Percentiles rank a stretch among this genome's conserved stretches.
Conservation (phyloP, 768 basidiomycete species). For the Termitomyces sp. region DNA sequence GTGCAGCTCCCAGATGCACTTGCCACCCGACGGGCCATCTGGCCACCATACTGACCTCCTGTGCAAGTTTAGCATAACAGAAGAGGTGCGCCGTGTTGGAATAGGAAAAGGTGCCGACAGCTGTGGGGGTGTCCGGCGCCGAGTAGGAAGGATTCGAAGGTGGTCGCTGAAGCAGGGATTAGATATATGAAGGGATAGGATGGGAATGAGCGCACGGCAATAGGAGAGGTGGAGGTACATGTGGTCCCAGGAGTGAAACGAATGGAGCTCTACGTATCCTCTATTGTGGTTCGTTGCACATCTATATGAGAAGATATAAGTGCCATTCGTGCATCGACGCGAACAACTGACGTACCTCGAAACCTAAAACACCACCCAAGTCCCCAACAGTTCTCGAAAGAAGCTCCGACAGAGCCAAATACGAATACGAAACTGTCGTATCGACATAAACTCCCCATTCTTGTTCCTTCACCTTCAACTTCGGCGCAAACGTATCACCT, state of each 20-base stretch:
- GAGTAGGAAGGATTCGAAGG: too few relatives aligned
- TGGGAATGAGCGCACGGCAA: slow-evolving; percentile 50
- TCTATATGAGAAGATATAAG: slow-evolving; percentile 37
- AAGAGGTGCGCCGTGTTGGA: slow-evolving; percentile 67
- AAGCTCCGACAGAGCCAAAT: slow-evolving; percentile 70
- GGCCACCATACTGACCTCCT: too few relatives aligned
- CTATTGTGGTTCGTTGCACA: slow-evolving; percentile 95
- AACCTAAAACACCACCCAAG: slow-evolving; percentile 79
- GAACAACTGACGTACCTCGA: slow-evolving; percentile 64
- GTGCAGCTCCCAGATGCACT: too few relatives aligned
- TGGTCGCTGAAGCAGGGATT: too few relatives aligned
- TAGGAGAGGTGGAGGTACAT: slow-evolving; percentile 87
- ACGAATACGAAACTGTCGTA: slow-evolving; percentile 75
- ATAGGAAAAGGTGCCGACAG: slow-evolving; percentile 84
- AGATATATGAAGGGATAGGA: not conserved
- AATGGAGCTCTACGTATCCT: slow-evolving; percentile 83
- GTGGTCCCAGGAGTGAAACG: slow-evolving; percentile 85
- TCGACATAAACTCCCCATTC: slow-evolving; percentile 48
- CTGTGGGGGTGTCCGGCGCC: slow-evolving; percentile 80
- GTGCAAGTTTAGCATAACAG: too few relatives aligned
- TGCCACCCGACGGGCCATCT: too few relatives aligned
- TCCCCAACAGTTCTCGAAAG: slow-evolving; percentile 68
- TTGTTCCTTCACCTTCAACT: slow-evolving; percentile 51
- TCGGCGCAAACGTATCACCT: slow-evolving; percentile 82
- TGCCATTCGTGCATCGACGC: not conserved